phyloP scores from a whole-genome alignment of 768 basidiomycete genomes.

The Russula brevipes region DNA sequence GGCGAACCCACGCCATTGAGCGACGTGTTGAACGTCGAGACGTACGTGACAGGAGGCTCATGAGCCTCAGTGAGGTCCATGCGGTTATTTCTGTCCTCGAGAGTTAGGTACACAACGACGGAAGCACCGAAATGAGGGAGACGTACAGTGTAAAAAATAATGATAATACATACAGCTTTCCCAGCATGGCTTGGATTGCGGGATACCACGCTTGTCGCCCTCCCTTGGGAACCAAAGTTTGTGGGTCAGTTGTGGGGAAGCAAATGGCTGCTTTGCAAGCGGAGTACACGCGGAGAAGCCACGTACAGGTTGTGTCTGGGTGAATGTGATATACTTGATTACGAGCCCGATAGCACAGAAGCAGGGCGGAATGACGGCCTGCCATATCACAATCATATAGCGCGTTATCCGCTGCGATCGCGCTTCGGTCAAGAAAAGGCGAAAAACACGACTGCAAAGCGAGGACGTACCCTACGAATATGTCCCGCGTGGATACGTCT shows the following conservation, averaged over 20 bases:
- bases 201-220: constrained; percentile 2
- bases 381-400: constrained; percentile 13
- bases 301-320: constrained; percentile 10
- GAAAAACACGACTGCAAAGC: not conserved
- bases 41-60: not conserved
- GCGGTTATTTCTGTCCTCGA: constrained; percentile 12
- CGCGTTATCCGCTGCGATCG: constrained; percentile 3
- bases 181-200: constrained; percentile 18
- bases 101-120: not conserved
- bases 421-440: not conserved
- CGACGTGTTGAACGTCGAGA: not conserved
- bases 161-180: constrained; percentile 16
- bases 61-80: constrained; percentile 1
- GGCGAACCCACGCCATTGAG: not conserved
- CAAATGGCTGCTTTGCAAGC: not conserved
- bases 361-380: constrained; percentile 13
- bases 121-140: not conserved
- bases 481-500: constrained; percentile 14
- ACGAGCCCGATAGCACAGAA: constrained; percentile 7
- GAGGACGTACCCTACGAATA: constrained; percentile 10
- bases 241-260: not conserved
- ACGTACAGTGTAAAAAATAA: constrained; percentile 15
- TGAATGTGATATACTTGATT: constrained; percentile 14
- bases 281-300: not conserved
- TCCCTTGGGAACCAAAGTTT: not conserved